Conservation (phyloP, 805 yeast genomes). For the Metschnikowia bowlesiae region DNA sequence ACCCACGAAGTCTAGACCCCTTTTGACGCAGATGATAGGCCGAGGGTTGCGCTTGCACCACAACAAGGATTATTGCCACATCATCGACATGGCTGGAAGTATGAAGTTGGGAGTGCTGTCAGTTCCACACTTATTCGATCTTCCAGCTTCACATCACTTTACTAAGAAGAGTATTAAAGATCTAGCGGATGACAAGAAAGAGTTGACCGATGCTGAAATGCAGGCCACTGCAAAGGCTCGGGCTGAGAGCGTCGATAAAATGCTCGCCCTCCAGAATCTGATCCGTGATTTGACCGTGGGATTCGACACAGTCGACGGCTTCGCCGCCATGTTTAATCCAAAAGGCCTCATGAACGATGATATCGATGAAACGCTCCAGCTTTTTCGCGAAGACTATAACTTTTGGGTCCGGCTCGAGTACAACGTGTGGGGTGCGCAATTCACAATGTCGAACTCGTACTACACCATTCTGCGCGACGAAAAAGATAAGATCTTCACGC, state of each 20-base stretch:
- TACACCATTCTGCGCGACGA: constrained; percentile 7
- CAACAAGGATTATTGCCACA: constrained; percentile 62
- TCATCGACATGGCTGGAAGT: constrained; percentile 74
- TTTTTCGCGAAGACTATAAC: constrained; percentile 12
- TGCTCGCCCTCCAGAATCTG: constrained; percentile 9
- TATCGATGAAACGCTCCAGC: constrained; percentile 10
- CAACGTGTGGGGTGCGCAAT: constrained; percentile 28
- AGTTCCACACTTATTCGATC: constrained; percentile 46
- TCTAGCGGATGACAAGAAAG: constrained; percentile 9
- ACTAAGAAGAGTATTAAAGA: constrained; percentile 16
- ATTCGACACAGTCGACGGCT: constrained; percentile 37
- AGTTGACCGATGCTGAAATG: neutral
- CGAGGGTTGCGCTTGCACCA: constrained; percentile 70
- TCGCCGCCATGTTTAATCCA: constrained; percentile 19
- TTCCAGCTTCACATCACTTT: constrained; percentile 26
- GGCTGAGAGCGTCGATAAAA: constrained; percentile 9
- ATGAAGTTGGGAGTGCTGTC: constrained; percentile 50
- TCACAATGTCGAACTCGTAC: constrained; percentile 5
- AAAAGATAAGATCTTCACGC: neutral
- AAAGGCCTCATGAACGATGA: constrained; percentile 7
- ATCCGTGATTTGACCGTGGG: constrained; percentile 20
- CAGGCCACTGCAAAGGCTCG: constrained; percentile 10
- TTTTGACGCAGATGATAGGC: constrained; percentile 85
- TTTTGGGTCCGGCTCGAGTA: constrained; percentile 32
- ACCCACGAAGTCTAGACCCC: constrained; percentile 71